Base-by-base conservation (phyloP, 225 moss, liverwort and hornwort genomes). In the Neckera pumila region DNA sequence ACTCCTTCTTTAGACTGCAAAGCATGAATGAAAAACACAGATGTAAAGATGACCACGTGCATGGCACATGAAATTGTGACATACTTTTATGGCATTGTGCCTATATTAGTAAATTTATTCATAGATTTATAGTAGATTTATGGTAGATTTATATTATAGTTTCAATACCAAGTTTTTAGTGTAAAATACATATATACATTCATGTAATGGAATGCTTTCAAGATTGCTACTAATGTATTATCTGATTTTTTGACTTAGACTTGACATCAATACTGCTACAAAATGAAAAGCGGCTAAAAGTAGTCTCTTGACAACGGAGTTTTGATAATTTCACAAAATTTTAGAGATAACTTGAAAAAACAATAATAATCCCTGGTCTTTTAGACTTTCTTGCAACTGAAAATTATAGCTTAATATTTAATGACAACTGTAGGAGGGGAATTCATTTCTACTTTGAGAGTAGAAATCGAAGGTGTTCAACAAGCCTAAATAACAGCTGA, bases 11-110 rank as follows among this genome's bases (percentile, higher is more conserved):
- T 34, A 13, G 5, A 14, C 14, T 36, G 3, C 3, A 14, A 34
- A 53, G 6, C 1, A 76, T 23, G 23, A 14, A 22, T 8, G 6
- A 22, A 53, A 76, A 34, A 9, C 1, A 53, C 0, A 0, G 0
- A 47, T 31, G 31, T 49, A 49, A 49, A 20, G 3, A 3, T 76
- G 54, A 76, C 3, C 9, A 14, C 23, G 1, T 14, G 0, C 0
- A 0, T 76, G 53, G 14, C 0, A 3, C 0, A 54, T 18, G 23
- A 36, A 23, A 23, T 33, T 0, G 0, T 45, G 28, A 43, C 72
- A 27, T 16, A 72, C 10, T 43, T 10, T 72, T 7, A 47, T 74
- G 19, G 33, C 19, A 49, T 14, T 6, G 5, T 53, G 22, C 53
- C 5, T 53, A 53, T 34, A 36, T 13, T 75, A n/a, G n/a, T n/a